These are phyloP conservation scores for Cladosporium sp. DNA, from an alignment of 2,329 filamentous ascomycete genomes.

Conservation along the genomic window DNA sequence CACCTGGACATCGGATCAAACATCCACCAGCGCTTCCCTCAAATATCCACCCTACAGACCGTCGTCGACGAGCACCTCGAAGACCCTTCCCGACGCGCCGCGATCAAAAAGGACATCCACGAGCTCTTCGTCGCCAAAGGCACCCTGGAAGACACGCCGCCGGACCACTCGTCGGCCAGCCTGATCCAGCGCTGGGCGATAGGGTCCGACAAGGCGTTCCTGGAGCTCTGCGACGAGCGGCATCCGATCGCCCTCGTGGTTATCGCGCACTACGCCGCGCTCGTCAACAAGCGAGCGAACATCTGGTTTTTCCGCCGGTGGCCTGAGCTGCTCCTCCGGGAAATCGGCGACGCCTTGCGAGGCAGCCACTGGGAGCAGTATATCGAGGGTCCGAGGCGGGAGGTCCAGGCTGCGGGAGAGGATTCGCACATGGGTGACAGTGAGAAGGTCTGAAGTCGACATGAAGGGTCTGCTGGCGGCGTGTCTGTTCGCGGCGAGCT, in stretches of 20 bases:
- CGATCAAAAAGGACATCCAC: background rate
- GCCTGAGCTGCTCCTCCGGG: background rate
- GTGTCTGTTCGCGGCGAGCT: no score
- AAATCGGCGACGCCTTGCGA: background rate
- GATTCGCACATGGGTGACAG: no score
- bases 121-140: background rate
- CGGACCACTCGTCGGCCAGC: conserved; percentile 3
- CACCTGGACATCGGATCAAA: background rate
- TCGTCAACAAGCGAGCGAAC: conserved; percentile 1
- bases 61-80: background rate
- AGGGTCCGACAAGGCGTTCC: background rate
- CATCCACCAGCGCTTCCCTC: background rate
- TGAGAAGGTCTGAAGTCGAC: no score
- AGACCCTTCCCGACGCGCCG: background rate
- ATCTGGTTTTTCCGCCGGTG: conserved; percentile 7
- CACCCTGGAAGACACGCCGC: background rate
- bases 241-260: background rate
- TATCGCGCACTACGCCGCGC: background rate
- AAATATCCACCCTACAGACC: background rate
- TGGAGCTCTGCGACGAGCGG: background rate
- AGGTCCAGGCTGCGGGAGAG: background rate
- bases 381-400: background rate
- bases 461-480: no score
- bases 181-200: conserved; percentile 8
- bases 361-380: background rate